Evolutionary conservation across 768 basidiomycete genomes (phyloP).

Genomic region (Naganishia onofrii): DNA sequence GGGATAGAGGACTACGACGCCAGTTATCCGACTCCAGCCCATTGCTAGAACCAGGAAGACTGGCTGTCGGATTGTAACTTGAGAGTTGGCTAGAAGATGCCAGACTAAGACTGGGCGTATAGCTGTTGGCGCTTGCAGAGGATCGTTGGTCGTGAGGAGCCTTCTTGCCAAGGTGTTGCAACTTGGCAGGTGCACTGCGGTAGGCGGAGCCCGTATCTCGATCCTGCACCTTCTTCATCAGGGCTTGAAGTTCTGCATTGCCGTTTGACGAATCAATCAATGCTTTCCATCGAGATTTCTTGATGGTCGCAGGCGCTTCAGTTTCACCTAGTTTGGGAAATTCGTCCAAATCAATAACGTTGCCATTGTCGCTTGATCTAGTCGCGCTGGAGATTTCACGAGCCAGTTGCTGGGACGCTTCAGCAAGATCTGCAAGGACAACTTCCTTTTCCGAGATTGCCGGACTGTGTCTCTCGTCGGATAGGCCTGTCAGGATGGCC

Average conservation of each 20-base stretch:
- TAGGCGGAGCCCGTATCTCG: slow-evolving; percentile 50
- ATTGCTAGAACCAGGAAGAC: slow-evolving; percentile 12
- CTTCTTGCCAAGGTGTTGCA: slow-evolving; percentile 70
- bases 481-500: slow-evolving; percentile 32
- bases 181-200: slow-evolving; percentile 73
- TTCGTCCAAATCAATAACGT: slow-evolving; percentile 51
- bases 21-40: slow-evolving; percentile 26
- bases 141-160: slow-evolving; percentile 13
- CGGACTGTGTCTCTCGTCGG: slow-evolving; percentile 15
- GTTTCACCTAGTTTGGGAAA: slow-evolving; percentile 49
- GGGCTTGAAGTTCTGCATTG: slow-evolving; percentile 49
- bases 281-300: slow-evolving; percentile 82
- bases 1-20: slow-evolving; percentile 20
- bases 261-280: slow-evolving; percentile 58
- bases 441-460: slow-evolving; percentile 53
- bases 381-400: slow-evolving; percentile 62
- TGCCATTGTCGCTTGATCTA: slow-evolving; percentile 35
- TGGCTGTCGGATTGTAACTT: slow-evolving; percentile 27
- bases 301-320: slow-evolving; percentile 51
- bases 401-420: slow-evolving; percentile 75
- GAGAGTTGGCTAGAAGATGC: slow-evolving; percentile 23
- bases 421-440: slow-evolving; percentile 65
- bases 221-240: slow-evolving; percentile 46
- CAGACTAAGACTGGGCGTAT: slow-evolving; percentile 51
- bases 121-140: slow-evolving; percentile 68